phyloP scores from a whole-genome alignment of 257 asterid species.

The Jacaranda copaia region DNA sequence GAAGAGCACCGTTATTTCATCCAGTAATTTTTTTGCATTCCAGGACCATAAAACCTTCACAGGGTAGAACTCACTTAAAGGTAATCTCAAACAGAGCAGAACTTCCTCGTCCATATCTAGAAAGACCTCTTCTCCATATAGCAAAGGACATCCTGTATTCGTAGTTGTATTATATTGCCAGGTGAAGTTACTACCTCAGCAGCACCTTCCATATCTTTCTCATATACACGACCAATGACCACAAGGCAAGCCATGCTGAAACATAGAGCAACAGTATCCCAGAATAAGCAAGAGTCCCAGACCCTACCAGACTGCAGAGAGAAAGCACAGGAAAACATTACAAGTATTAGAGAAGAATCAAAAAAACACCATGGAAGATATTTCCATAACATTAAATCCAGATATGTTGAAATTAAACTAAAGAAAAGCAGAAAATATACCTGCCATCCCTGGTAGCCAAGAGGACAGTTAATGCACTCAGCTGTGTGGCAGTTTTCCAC shows the following conservation, averaged over 20 bases:
- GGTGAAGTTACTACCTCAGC: conserved; percentile 48
- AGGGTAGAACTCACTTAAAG: not conserved
- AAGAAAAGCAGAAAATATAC: conserved; percentile 40
- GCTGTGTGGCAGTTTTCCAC: conserved; percentile 86
- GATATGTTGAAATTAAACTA: conserved; percentile 4
- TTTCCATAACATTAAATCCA: conserved; percentile 1
- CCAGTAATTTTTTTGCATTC: not conserved
- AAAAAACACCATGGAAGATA: not conserved
- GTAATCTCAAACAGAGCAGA: conserved; percentile 33
- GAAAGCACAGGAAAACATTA: not conserved
- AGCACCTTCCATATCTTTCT: conserved; percentile 76
- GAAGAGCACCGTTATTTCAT: conserved; percentile 20
- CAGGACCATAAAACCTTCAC: too few relatives aligned
- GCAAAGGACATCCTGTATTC: conserved; percentile 32
- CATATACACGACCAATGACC: conserved; percentile 79
- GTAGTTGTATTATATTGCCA: conserved; percentile 20
- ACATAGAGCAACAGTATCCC: conserved; percentile 75
- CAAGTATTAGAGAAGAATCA: conserved; percentile 6
- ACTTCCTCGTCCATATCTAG: conserved; percentile 27
- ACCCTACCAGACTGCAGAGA: conserved; percentile 58
- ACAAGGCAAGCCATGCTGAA: conserved; percentile 86
- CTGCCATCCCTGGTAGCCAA: conserved; percentile 74
- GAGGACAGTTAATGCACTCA: conserved; percentile 76
- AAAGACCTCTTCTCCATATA: conserved; percentile 29
- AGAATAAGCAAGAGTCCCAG: conserved; percentile 57